Evolutionary conservation across 2,329 filamentous ascomycete species (phyloP).

Genomic region (Botrytis hyacinthi): DNA sequence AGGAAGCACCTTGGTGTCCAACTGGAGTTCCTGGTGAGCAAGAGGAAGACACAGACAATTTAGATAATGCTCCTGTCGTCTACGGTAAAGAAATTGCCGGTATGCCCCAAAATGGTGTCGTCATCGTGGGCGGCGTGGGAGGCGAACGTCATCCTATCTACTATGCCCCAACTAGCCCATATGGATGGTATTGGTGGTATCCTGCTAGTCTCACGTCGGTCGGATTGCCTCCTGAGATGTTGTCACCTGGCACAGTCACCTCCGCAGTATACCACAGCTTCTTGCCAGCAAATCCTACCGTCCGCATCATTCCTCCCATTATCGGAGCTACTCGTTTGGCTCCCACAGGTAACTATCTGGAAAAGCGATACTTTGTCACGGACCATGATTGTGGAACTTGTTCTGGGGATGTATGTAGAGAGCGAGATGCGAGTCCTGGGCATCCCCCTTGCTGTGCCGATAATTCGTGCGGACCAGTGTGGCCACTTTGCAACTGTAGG

Average conservation of each 20-base stretch:
- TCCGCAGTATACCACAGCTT: not conserved
- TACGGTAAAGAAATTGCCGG: not conserved
- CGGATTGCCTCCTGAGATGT: not conserved
- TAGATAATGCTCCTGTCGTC: not conserved
- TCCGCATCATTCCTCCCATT: not conserved
- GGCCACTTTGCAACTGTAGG: not conserved
- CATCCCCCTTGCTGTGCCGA: not conserved
- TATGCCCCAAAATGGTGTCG: not conserved
- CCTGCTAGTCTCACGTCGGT: not conserved
- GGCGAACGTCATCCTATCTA: not conserved
- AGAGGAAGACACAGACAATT: not conserved
- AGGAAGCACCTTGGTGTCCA: conserved; percentile 6
- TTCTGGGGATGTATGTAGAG: not conserved
- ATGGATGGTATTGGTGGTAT: not conserved
- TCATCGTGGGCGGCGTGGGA: not conserved
- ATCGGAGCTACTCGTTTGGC: not conserved
- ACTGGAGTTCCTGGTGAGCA: not conserved
- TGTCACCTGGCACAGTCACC: not conserved
- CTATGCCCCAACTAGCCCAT: not conserved
- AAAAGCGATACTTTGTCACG: not conserved
- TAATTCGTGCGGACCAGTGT: not conserved
- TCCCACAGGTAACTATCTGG: not conserved
- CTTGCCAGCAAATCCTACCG: not conserved
- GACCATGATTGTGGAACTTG: not conserved
- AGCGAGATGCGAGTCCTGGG: accelerated